Conservation (phyloP, 148 eudicot genomes). For the Amaranthus palmeri region DNA sequence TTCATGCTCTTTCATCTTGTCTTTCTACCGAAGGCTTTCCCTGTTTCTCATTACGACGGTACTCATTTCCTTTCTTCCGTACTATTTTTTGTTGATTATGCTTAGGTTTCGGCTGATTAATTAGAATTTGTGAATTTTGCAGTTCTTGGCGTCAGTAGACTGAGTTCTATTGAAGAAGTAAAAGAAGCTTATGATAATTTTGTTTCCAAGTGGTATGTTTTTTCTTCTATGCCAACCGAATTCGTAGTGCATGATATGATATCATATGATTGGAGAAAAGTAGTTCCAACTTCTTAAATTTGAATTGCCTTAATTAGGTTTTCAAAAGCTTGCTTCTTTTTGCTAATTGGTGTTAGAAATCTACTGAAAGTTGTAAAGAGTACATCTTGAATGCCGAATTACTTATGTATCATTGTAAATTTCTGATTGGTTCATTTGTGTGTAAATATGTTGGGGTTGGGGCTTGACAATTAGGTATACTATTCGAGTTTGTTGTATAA, state of each 20-base stretch:
- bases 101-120: conserved; percentile 6
- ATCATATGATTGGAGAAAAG: background rate
- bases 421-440: background rate
- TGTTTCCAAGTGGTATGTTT: conserved; percentile 45
- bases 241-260: background rate
- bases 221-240: background rate
- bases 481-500: background rate
- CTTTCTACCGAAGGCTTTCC: conserved; percentile 56
- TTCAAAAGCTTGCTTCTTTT: background rate
- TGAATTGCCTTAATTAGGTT: background rate
- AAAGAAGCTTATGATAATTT: conserved; percentile 57
- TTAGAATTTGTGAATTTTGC: conserved; percentile 12
- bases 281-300: background rate
- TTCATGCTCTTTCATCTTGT: conserved; percentile 58
- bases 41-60: conserved; percentile 82
- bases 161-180: conserved; percentile 58
- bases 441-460: background rate
- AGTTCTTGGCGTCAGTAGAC: conserved; percentile 55
- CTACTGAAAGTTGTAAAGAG: background rate
- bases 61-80: background rate
- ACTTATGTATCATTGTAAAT: too few relatives aligned
- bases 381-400: background rate
- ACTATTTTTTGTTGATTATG: conserved; percentile 7
- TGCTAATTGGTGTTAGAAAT: background rate
- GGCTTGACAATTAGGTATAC: background rate